Base-by-base conservation (phyloP, 108 stramenopile genomes). In the Phaeodactylum tricornutum region DNA sequence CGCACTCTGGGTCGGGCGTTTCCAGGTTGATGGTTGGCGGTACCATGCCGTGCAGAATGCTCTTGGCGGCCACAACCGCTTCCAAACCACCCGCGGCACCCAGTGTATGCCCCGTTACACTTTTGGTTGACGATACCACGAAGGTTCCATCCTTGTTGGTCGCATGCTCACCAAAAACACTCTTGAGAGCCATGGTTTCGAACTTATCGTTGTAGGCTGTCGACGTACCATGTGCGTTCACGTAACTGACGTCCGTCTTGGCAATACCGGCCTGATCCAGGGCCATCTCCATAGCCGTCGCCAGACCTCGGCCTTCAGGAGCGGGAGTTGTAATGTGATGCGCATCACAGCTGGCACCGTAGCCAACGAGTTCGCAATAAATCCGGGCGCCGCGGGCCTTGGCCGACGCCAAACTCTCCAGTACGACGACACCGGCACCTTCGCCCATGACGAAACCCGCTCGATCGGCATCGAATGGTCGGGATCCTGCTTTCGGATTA, bases 401-500 rank as follows among this genome's bases (percentile, higher is more conserved):
- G 1, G 98, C 98, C 36, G 86, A 83, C 49, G 88, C 93, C 54
- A 91, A 49, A 22, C 77, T 78, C 59, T 99, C 98, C 2, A 99
- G 56, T 4, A 97, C 57, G 23, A 99, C 59, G 11, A 97, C 94
- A 29, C 96, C 98, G 2, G 95, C 87, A 28, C 98, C 98, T 71
- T 99, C 98, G 9, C 93, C 98, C 96, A 99, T 97, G 57, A 99
- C 73, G 55, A 99, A 99, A 15, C 98, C 98, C 16, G 79, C 92
- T 14, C 98, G 68, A 47, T 73, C 80, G 27, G 73, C 72, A 74
- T 96, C 96, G 50, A 99, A 99, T 5, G 98, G 98, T 17, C 93
- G 67, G 17, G 86, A 88, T 38, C 91, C 96, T 35, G 46, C 57
- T 33, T 58, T 61, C 3, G 95, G 95, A 32, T 87, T 69, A 38